Percentiles rank a stretch among this genome's conserved stretches.
Evolutionary conservation across 495 filamentous ascomycete species (phyloP).

Genomic region (Penicillium odoratum): DNA sequence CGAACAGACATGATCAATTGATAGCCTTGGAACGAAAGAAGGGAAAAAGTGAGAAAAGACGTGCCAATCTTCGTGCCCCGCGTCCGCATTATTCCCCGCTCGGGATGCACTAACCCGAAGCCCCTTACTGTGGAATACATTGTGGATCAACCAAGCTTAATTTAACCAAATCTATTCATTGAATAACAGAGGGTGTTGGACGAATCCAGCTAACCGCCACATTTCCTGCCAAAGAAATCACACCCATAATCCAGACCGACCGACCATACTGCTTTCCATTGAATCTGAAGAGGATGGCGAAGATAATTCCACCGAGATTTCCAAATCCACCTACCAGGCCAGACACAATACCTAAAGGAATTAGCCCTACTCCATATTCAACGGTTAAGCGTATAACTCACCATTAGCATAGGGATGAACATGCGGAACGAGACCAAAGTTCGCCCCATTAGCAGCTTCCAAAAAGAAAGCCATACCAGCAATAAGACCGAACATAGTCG

Average conservation of each 20-base stretch:
- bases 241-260: conserved; percentile 79
- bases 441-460: conserved; percentile 81
- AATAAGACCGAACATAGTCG: conserved; percentile 75
- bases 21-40: neutral
- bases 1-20: conserved; percentile 34
- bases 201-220: conserved; percentile 69
- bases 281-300: conserved; percentile 84
- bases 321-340: conserved; percentile 77
- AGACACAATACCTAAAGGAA: conserved; percentile 61
- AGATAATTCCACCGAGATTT: conserved; percentile 83
- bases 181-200: conserved; percentile 48
- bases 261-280: conserved; percentile 62
- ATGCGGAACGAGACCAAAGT: conserved; percentile 83
- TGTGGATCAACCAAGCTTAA: neutral
- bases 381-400: conserved; percentile 25
- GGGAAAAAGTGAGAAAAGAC: neutral
- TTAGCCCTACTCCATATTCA: neutral
- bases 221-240: conserved; percentile 69
- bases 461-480: conserved; percentile 76
- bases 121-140: neutral
- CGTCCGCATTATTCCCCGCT: conserved; percentile 24
- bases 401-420: conserved; percentile 75
- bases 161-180: conserved; percentile 5
- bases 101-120: conserved; percentile 36
- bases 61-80: conserved; percentile 12